phyloP scores from a whole-genome alignment of 2,329 filamentous ascomycete species.

The Septoria petroselini region DNA sequence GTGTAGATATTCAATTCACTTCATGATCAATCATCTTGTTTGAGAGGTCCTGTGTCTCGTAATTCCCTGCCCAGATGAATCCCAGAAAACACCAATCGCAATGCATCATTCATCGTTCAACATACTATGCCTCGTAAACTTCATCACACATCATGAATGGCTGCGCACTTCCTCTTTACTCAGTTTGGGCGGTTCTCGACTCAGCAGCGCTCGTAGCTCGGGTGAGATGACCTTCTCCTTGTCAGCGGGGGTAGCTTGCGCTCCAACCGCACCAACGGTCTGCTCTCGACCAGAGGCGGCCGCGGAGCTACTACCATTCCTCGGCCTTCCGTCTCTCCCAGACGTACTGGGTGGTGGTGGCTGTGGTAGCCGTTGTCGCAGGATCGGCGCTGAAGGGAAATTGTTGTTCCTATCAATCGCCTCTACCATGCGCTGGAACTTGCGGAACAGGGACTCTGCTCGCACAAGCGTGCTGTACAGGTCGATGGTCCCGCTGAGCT shows the following conservation, averaged over 20 bases:
- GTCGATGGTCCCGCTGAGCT: constrained; percentile 90
- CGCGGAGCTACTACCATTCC: constrained; percentile 18
- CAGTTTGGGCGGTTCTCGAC: constrained; percentile 56
- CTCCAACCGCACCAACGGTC: constrained; percentile 22
- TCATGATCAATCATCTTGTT: no score
- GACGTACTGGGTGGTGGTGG: constrained; percentile 28
- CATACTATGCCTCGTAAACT: not conserved
- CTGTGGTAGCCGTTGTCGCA: constrained; percentile 48
- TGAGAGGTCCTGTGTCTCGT: no score
- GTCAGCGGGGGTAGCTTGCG: constrained; percentile 29
- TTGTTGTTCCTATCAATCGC: constrained; percentile 88
- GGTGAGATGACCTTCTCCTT: constrained; percentile 58
- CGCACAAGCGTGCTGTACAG: constrained; percentile 80
- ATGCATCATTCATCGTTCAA: not conserved
- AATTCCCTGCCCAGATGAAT: not conserved
- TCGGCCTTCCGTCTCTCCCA: constrained; percentile 25
- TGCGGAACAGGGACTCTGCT: constrained; percentile 82
- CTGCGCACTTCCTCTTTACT: constrained; percentile 47
- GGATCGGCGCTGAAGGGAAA: constrained; percentile 60
- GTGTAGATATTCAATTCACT: no score
- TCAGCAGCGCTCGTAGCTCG: constrained; percentile 61
- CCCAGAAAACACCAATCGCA: not conserved
- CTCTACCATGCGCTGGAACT: constrained; percentile 84
- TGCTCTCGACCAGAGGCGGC: constrained; percentile 41
- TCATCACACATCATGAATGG: constrained; percentile 41